A percentile compares a stretch with the other conserved stretches of the same genome.
phyloP scores from a whole-genome alignment of 495 filamentous ascomycete species.

The Talaromyces nanjingensis region DNA sequence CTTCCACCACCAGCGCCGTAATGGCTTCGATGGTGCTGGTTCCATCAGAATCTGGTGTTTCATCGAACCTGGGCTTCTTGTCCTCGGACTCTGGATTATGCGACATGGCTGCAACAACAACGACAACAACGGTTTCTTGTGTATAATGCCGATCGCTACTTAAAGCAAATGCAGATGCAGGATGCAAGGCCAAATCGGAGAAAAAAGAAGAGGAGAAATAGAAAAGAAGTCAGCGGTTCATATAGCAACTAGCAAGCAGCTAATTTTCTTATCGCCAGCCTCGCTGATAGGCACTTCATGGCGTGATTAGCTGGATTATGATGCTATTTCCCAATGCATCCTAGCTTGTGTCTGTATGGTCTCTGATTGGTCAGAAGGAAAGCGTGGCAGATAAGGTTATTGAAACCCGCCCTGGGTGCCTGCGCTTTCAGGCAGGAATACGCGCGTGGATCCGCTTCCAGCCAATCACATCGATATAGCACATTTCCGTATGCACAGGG shows the following conservation, averaged over 20 bases:
- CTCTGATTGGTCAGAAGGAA: background rate
- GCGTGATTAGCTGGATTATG: slow-evolving; percentile 3
- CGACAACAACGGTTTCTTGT: background rate
- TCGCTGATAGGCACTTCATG: background rate
- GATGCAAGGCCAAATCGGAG: background rate
- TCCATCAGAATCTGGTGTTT: slow-evolving; percentile 4
- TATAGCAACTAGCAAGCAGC: background rate
- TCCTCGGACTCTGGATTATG: background rate
- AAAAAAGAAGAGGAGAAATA: background rate
- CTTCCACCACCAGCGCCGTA: background rate
- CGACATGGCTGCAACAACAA: slow-evolving; percentile 1
- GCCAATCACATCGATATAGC: background rate
- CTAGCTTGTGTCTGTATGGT: background rate
- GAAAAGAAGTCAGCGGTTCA: background rate
- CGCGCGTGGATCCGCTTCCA: background rate
- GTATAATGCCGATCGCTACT: background rate
- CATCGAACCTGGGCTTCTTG: slow-evolving; percentile 4
- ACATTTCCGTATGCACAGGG: background rate
- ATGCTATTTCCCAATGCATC: slow-evolving; percentile 1
- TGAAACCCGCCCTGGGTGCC: background rate
- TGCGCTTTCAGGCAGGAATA: background rate
- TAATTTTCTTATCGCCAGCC: background rate
- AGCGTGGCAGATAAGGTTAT: slow-evolving; percentile 4
- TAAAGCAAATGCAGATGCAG: background rate
- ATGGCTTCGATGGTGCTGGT: background rate